Conservation (phyloP, 2,329 filamentous ascomycete species). For the Fusarium marasasianum region DNA sequence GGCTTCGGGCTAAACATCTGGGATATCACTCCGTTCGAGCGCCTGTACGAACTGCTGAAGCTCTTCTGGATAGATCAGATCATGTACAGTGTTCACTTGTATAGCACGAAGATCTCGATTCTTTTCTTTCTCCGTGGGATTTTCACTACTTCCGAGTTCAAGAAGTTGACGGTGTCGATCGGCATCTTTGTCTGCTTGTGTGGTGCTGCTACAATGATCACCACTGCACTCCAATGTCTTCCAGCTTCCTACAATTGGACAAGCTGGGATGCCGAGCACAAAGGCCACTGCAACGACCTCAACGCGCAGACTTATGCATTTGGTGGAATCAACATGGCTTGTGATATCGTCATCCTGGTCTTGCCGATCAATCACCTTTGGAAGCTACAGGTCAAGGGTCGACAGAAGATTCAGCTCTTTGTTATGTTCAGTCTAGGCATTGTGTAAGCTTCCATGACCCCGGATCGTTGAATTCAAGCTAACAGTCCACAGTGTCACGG, state of each 20-base stretch:
- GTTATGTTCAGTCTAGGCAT: conserved; percentile 33
- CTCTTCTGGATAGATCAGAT: conserved; percentile 37
- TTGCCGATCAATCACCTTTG: conserved; percentile 26
- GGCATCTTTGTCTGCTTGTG: conserved; percentile 17
- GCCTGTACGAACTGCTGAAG: conserved; percentile 25
- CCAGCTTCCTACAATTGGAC: conserved; percentile 30
- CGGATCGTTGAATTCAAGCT: neutral
- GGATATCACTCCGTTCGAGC: conserved; percentile 23
- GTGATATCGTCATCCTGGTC: conserved; percentile 21
- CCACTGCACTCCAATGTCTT: conserved; percentile 27
- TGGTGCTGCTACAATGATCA: conserved; percentile 23
- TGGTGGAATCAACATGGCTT: conserved; percentile 31
- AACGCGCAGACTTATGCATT: conserved; percentile 34
- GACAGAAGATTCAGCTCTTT: conserved; percentile 29
- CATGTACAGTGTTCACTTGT: conserved; percentile 34
- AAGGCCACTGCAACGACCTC: conserved; percentile 28
- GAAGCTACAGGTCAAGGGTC: conserved; percentile 27
- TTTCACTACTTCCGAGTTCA: conserved; percentile 20
- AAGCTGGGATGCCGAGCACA: conserved; percentile 27
- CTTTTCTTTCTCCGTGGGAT: conserved; percentile 27
- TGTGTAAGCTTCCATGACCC: neutral
- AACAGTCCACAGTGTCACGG: conserved; percentile 13
- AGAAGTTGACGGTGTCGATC: conserved; percentile 4
- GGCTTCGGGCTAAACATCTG: conserved; percentile 31
- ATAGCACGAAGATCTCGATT: conserved; percentile 34